Evolutionary conservation across 2,329 filamentous ascomycete genomes (phyloP), one percentile per base, ranked within the genome.

Genomic region (Ophiostoma pallidulum): DNA sequence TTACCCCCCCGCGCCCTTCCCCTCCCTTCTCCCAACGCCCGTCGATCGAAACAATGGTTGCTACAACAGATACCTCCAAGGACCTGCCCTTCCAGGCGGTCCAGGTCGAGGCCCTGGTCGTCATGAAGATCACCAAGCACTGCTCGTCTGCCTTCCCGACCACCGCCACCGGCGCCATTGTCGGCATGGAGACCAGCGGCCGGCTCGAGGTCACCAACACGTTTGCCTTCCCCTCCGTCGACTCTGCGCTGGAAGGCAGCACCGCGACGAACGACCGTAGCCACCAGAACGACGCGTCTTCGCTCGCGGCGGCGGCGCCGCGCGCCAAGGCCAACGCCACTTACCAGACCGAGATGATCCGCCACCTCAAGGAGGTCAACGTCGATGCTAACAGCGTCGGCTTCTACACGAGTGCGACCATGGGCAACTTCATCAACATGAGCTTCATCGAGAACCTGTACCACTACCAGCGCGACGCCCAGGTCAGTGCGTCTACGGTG

Each of bases 121-220:
- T 94, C 59, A 91, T 96, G 85, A 95, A 96, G 75, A 90, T 97
- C 66, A 90, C 94, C 69, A 96, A 94, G 72, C 90, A 96, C 74
- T 88, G 86, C 72, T 84, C 88, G 49, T 79, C 86, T 60, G 77
- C 78, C 47, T 96, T 95, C 71, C 91, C 91, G 41, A 91, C 88
- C 45, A 82, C 82, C 48, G 88, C 89, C 49, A 96, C 90, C 48
- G 91, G 91, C 53, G 87, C 85, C 53, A 78, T 96, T 53, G 89
- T 96, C 51, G 92, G 92, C 59, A 90, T 97, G 86, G 91, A 97
- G 67, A 78, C 79, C 60, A 80, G 84, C 56, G 79, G 80, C 55
- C 75, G 82, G 51, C 79, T 97, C 53, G 84, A 97, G 71, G 74
- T 97, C 70, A 97, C 92, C 59, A 97, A 97, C 75, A 79, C 80